Base-by-base conservation (phyloP, 2,329 filamentous ascomycete genomes). In the Paraconiothyrium sp. region DNA sequence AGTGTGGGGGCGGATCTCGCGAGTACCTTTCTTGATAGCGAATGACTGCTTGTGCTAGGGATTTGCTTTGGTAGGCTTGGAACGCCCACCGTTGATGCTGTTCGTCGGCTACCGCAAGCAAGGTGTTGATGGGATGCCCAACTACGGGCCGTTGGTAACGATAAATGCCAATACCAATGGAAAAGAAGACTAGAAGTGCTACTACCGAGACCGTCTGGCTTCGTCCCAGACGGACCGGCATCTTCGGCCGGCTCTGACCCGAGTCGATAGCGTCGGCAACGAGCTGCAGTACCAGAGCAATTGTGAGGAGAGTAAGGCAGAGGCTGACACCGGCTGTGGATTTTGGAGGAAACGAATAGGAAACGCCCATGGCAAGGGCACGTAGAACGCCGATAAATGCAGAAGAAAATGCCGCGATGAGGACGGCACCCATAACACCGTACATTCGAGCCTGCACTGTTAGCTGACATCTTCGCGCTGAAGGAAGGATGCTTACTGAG, bases 1-100 rank as follows among this genome's bases (percentile, higher is more conserved):
- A 89, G 13, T 83, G 83, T 10, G 87, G 86, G 30, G 87, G 87
- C 1, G 87, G 87, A 62, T 83, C 79, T 57, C 84, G 82, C 2
- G 78, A 72, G 67, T 89, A 87, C 63, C 85, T 81, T 54, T 76
- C 72, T 47, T 78, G 80, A 71, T 89, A 89, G 43, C 83, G 79
- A 22, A 73, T 64, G 7, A 86, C 82, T 30, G 85, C 85, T 60
- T 84, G 80, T 35, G 75, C 69, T 1, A 89, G 73, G 11, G 76
- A 84, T 16, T 73, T 77, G 69, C 84, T 87, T 43, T 72, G 72
- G 27, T 79, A 77, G 11, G 85, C 83, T 63, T 84, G 79, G 13
- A 77, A 75, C 10, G 81, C 64, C 76, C 85, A 89, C 4, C 72
- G 67, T n/a, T 84, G 75, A 64, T 88, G 84, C 48, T 81, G 77